Evolutionary conservation across 106 monocot species (phyloP).

Genomic region (Posidonia australis): DNA sequence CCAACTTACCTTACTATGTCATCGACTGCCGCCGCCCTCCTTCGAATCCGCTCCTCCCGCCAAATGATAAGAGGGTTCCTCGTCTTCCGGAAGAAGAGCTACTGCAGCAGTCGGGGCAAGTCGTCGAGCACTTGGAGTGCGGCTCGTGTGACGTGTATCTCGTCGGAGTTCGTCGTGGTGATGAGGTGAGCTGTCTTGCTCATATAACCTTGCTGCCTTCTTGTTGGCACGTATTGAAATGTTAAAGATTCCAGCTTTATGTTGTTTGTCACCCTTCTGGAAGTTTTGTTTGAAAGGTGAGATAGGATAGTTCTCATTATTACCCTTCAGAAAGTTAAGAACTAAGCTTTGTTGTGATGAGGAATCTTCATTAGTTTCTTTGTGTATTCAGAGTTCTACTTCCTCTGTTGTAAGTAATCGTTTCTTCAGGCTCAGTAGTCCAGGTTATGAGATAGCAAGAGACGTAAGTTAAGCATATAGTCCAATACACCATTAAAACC

Average conservation of each 20-base stretch:
- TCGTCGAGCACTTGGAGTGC: slow-evolving; percentile 1
- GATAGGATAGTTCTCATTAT: no score
- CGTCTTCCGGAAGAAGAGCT: neutral
- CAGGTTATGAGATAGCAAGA: no score
- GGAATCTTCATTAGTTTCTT: no score
- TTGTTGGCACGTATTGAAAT: neutral
- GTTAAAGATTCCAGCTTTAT: neutral
- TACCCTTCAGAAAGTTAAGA: no score
- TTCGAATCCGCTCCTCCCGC: neutral
- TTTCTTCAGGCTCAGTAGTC: no score
- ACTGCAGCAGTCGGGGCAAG: neutral
- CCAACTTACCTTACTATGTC: slow-evolving; percentile 12
- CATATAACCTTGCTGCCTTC: no score
- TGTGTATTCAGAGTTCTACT: no score
- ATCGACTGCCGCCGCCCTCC: neutral
- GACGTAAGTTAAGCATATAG: no score
- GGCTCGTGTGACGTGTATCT: slow-evolving; percentile 6
- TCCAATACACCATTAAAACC: no score
- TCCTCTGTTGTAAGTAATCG: no score
- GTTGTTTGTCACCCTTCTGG: neutral
- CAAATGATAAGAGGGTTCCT: neutral
- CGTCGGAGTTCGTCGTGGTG: slow-evolving; percentile 4
- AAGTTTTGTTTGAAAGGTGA: neutral
- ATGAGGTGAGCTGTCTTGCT: slow-evolving; percentile 3
- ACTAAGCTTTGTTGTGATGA: neutral